Evolutionary conservation across 306 rosid species (phyloP).

Genomic region (Prunus mira): DNA sequence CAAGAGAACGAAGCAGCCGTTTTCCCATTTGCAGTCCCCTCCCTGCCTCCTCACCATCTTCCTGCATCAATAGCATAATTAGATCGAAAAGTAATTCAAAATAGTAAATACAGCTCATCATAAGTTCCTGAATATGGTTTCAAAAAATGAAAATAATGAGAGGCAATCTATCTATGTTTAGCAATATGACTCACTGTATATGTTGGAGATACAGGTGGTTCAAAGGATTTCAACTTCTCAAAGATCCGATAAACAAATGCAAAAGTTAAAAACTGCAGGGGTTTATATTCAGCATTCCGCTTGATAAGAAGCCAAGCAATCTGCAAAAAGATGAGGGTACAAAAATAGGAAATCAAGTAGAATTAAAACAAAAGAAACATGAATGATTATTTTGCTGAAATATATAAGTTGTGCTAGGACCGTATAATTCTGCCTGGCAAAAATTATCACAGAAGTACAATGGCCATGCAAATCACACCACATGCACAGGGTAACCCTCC

Average conservation of each 20-base stretch:
- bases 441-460: too few species aligned
- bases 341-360: conserved; percentile 11
- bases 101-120: conserved; percentile 11
- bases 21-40: conserved; percentile 91
- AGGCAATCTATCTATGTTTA: neutral
- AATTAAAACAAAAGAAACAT: conserved; percentile 4
- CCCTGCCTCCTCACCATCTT: conserved; percentile 91
- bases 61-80: conserved; percentile 43
- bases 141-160: conserved; percentile 15
- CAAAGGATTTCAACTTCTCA: conserved; percentile 90
- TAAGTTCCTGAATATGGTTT: conserved; percentile 1
- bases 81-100: neutral
- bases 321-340: conserved; percentile 47
- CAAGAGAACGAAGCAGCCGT: conserved; percentile 78
- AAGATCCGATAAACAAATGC: conserved; percentile 93
- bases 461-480: too few species aligned
- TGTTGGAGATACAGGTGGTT: conserved; percentile 57
- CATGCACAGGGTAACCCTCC: too few species aligned
- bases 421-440: too few species aligned
- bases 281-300: conserved; percentile 80
- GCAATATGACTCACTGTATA: conserved; percentile 53
- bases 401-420: neutral
- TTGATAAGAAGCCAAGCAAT: conserved; percentile 69
- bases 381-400: neutral
- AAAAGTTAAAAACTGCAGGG: conserved; percentile 84